A percentile compares a stretch with the other conserved stretches of the same genome.
phyloP scores from a whole-genome alignment of 2,329 filamentous ascomycete species.

The Fusarium illudens region DNA sequence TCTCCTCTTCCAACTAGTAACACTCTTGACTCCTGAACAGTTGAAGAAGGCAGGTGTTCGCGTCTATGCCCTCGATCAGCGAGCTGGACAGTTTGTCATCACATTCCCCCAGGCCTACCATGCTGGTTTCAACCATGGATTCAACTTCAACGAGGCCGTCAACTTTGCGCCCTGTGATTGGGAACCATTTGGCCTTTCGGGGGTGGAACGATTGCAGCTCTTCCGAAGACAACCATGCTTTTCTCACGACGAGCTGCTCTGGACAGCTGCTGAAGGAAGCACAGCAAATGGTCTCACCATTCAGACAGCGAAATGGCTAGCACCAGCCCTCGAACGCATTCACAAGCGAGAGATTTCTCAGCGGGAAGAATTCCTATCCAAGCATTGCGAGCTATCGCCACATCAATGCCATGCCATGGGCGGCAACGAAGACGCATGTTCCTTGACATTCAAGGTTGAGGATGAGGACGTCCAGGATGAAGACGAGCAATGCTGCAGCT shows the following conservation, averaged over 20 bases:
- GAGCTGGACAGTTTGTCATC: constrained; percentile 94
- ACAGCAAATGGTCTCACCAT: constrained; percentile 73
- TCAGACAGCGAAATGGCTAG: constrained; percentile 93
- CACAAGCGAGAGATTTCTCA: constrained; percentile 75
- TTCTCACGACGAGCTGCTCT: constrained; percentile 92
- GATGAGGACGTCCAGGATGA: constrained; percentile 86
- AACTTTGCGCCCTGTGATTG: constrained; percentile 96
- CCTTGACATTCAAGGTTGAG: constrained; percentile 69
- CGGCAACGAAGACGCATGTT: constrained; percentile 61
- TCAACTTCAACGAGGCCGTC: constrained; percentile 99
- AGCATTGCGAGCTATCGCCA: constrained; percentile 64
- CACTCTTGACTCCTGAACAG: constrained; percentile 90
- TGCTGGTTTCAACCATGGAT: constrained; percentile 97
- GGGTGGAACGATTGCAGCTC: constrained; percentile 84
- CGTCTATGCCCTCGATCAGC: constrained; percentile 94
- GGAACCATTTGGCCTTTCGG: constrained; percentile 89
- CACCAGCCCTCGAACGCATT: constrained; percentile 83
- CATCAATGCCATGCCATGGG: constrained; percentile 61
- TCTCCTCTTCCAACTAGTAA: constrained; percentile 96
- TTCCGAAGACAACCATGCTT: constrained; percentile 96
- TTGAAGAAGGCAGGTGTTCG: constrained; percentile 90
- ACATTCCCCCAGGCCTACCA: constrained; percentile 98
- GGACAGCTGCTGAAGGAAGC: constrained; percentile 86
- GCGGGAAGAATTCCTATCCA: constrained; percentile 72
- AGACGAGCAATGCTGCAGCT: constrained; percentile 90